Conservation (phyloP, 805 yeast species). For the Zygoascus biomembranicola region DNA sequence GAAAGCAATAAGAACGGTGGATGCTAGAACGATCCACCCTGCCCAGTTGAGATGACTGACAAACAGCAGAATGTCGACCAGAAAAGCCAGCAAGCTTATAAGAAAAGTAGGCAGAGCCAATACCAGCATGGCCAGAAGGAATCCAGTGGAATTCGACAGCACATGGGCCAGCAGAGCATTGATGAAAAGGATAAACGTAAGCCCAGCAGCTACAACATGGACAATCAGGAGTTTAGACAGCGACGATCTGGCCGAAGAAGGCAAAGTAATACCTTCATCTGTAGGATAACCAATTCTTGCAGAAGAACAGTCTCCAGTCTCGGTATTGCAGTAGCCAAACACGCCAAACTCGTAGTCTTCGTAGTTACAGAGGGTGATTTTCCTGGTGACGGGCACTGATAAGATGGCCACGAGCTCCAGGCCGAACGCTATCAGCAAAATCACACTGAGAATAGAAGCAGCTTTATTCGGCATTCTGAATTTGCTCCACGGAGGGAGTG, state of each 20-base stretch:
- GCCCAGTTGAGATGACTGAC: slow-evolving; percentile 68
- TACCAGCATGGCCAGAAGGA: slow-evolving; percentile 44
- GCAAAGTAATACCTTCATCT: slow-evolving; percentile 37
- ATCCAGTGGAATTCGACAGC: slow-evolving; percentile 32
- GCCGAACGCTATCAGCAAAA: slow-evolving; percentile 43
- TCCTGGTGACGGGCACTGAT: slow-evolving; percentile 49
- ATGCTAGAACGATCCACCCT: slow-evolving; percentile 75
- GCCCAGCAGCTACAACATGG: slow-evolving; percentile 56
- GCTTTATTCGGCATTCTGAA: slow-evolving; percentile 14
- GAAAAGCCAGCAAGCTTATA: slow-evolving; percentile 60
- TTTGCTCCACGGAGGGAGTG: not conserved
- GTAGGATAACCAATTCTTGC: slow-evolving; percentile 39
- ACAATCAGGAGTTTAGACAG: slow-evolving; percentile 56
- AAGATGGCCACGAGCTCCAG: slow-evolving; percentile 53
- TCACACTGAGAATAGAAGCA: slow-evolving; percentile 30
- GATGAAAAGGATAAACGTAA: slow-evolving; percentile 40
- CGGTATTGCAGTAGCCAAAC: slow-evolving; percentile 51
- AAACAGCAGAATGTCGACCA: slow-evolving; percentile 76
- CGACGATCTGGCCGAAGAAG: slow-evolving; percentile 50
- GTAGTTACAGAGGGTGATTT: slow-evolving; percentile 42
- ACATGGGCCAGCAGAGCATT: slow-evolving; percentile 35
- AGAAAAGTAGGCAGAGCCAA: slow-evolving; percentile 64
- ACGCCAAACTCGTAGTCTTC: slow-evolving; percentile 54
- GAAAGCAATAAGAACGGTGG: slow-evolving; percentile 57
- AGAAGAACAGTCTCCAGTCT: slow-evolving; percentile 31